These are phyloP conservation scores for Leccinum arenicola DNA, from an alignment of 768 basidiomycete species.

Conservation along the genomic window DNA sequence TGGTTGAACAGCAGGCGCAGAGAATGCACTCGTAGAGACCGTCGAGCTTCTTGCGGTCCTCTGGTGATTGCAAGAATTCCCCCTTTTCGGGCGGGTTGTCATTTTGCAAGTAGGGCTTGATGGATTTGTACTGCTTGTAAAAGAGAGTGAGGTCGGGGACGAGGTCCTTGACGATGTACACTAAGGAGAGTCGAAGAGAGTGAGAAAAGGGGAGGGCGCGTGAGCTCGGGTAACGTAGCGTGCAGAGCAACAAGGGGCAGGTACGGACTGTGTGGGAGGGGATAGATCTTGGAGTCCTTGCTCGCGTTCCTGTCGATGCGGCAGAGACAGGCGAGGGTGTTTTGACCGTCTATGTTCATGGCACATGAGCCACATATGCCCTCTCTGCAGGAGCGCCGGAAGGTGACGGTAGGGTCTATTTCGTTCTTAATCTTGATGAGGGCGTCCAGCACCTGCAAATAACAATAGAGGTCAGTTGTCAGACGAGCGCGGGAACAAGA, in stretches of 20 bases:
- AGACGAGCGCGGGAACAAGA: background rate
- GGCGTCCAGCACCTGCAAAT: conserved; percentile 71
- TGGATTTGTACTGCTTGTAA: conserved; percentile 99
- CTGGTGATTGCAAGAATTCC: conserved; percentile 87
- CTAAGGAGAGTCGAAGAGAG: conserved; percentile 37
- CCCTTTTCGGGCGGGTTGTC: conserved; percentile 82
- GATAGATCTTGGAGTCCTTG: conserved; percentile 91
- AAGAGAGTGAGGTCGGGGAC: conserved; percentile 89
- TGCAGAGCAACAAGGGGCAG: background rate
- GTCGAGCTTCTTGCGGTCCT: conserved; percentile 92
- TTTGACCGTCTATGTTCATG: conserved; percentile 98
- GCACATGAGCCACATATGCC: conserved; percentile 98
- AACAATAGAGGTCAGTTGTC: background rate
- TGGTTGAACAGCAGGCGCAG: conserved; percentile 96
- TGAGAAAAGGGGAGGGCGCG: background rate
- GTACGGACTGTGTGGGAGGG: conserved; percentile 89
- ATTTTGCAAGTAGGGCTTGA: conserved; percentile 95
- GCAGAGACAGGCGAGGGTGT: conserved; percentile 97
- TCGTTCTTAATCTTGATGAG: conserved; percentile 99
- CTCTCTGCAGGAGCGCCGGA: conserved; percentile 89
- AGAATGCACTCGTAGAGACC: conserved; percentile 98
- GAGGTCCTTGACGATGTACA: conserved; percentile 99
- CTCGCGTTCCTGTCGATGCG: conserved; percentile 75
- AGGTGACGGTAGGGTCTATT: conserved; percentile 93
- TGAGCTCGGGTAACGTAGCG: background rate